Conservation (phyloP, 306 rosid genomes). For the Quercus aquifolioides region DNA sequence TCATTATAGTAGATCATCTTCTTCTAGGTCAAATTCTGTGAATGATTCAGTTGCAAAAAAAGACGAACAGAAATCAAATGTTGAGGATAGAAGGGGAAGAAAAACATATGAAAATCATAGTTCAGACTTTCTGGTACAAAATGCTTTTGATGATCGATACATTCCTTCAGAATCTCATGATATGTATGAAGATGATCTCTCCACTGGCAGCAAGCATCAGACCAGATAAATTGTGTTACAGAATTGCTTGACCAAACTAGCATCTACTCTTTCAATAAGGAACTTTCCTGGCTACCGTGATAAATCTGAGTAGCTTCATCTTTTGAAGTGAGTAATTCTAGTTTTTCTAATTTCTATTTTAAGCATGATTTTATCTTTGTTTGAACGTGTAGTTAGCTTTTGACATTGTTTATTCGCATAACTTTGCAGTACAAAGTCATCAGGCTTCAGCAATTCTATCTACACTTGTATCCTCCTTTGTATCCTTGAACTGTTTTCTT, state of each 20-base stretch:
- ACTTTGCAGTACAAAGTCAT: slow-evolving; percentile 68
- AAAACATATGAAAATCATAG: slow-evolving; percentile 30
- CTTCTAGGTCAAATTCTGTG: slow-evolving; percentile 10
- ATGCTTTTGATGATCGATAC: slow-evolving; percentile 63
- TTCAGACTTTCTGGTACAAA: slow-evolving; percentile 32
- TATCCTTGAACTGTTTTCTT: slow-evolving; percentile 60
- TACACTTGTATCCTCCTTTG: slow-evolving; percentile 81
- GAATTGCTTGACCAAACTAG: slow-evolving; percentile 7
- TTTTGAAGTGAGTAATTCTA: slow-evolving; percentile 43
- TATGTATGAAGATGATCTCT: slow-evolving; percentile 32
- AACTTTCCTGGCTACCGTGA: slow-evolving; percentile 3
- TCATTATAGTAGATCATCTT: slow-evolving; percentile 29
- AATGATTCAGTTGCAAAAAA: slow-evolving; percentile 25
- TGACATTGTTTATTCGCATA: slow-evolving; percentile 50
- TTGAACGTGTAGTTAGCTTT: slow-evolving; percentile 27
- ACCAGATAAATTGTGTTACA: slow-evolving; percentile 22
- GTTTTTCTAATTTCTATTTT: slow-evolving; percentile 18
- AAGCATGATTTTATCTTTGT: slow-evolving; percentile 19
- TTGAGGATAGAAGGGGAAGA: slow-evolving; percentile 31
- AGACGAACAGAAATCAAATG: slow-evolving; percentile 32
- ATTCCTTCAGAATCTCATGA: slow-evolving; percentile 55
- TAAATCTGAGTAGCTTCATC: slow-evolving; percentile 5
- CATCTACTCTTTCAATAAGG: slow-evolving; percentile 1
- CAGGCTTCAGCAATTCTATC: slow-evolving; percentile 60
- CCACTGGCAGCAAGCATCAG: slow-evolving; percentile 27